Percentiles rank a stretch among this genome's conserved stretches.
These are phyloP conservation scores for Nicotiana obtusifolia DNA, from an alignment of 257 asterid genomes.

Conservation along the genomic window DNA sequence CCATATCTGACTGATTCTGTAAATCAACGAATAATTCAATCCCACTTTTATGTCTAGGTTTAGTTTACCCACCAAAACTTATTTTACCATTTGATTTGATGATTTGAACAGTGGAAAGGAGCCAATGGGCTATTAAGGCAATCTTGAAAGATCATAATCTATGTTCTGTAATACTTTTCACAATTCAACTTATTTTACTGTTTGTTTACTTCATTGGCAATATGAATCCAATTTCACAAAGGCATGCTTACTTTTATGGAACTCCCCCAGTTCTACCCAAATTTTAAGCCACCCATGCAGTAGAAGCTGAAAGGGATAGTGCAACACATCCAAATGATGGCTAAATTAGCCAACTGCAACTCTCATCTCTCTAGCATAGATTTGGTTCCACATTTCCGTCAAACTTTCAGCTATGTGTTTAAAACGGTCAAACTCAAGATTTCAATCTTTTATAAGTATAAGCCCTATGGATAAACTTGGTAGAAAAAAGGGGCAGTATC, in stretches of 20 bases:
- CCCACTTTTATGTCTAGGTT: not conserved
- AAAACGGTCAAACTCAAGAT: not conserved
- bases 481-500: not conserved
- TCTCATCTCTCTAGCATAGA: not conserved
- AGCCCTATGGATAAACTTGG: not conserved
- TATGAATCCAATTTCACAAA: not conserved
- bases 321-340: not conserved
- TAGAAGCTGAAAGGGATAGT: not conserved
- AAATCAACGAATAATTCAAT: not conserved
- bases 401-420: not conserved
- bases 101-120: not conserved
- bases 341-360: not conserved
- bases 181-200: too few species aligned
- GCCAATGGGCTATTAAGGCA: not conserved
- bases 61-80: constrained; percentile 1
- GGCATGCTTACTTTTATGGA: not conserved
- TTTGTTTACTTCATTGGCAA: too few species aligned
- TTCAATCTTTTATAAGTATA: not conserved
- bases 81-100: not conserved
- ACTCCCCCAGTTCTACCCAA: not conserved
- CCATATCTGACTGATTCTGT: not conserved
- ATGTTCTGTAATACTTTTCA: not conserved
- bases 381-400: not conserved
- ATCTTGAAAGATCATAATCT: not conserved
- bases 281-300: not conserved